Evolutionary conservation across 257 asterid genomes (phyloP).

Genomic region (Ocimum tenuiflorum): DNA sequence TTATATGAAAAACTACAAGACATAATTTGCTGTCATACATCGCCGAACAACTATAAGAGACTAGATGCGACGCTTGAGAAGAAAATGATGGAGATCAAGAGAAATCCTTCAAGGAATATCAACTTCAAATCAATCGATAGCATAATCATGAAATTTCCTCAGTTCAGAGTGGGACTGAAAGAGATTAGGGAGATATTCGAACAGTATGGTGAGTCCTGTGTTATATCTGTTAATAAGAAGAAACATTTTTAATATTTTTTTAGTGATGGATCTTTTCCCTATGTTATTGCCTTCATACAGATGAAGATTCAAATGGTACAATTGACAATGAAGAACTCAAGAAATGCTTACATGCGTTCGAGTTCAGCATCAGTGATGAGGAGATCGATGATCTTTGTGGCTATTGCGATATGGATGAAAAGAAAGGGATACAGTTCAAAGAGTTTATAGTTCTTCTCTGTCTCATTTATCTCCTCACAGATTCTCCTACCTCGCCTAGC

Average conservation of each 20-base stretch:
- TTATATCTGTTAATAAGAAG: no score
- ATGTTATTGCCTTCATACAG: conserved; percentile 11
- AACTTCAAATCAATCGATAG: conserved; percentile 39
- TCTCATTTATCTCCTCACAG: conserved; percentile 34
- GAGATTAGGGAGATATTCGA: conserved; percentile 33
- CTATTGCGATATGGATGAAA: conserved; percentile 40
- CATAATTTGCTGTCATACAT: conserved; percentile 25
- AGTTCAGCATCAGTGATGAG: conserved; percentile 29
- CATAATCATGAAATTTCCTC: conserved; percentile 45
- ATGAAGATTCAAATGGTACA: conserved; percentile 39
- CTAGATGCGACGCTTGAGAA: conserved; percentile 32
- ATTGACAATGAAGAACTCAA: conserved; percentile 39
- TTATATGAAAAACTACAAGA: conserved; percentile 22
- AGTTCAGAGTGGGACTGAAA: conserved; percentile 37
- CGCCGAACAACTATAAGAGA: conserved; percentile 29
- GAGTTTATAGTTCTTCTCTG: conserved; percentile 51
- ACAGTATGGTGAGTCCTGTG: conserved; percentile 30
- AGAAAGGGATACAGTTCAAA: conserved; percentile 39
- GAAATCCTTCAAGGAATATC: conserved; percentile 12
- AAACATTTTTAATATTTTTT: neutral
- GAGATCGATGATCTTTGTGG: conserved; percentile 38
- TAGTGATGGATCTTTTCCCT: neutral
- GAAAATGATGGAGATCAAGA: conserved; percentile 36
- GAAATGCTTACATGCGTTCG: conserved; percentile 34
- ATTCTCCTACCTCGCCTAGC: conserved; percentile 19